Percentiles rank a stretch among this genome's conserved stretches.
phyloP scores from a whole-genome alignment of 768 basidiomycete species.

The Peribolospora baueri region DNA sequence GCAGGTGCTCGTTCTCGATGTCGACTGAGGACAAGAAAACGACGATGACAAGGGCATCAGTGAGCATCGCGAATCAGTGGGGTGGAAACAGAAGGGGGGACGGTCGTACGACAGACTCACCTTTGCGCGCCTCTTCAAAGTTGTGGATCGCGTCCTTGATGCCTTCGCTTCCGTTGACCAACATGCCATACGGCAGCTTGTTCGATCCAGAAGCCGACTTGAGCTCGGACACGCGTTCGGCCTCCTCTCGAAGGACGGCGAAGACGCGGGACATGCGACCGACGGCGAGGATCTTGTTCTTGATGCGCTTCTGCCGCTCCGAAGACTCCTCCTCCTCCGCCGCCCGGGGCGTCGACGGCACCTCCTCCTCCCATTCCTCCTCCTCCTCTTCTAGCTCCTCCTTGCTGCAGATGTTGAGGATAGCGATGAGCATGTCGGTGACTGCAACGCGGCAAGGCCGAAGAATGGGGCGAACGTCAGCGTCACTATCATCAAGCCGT shows the following conservation, averaged over 20 bases:
- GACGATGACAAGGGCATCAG: neutral
- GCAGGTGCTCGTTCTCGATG: slow-evolving; percentile 96
- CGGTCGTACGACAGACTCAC: slow-evolving; percentile 28
- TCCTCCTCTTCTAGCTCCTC: slow-evolving; percentile 76
- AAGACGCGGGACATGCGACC: slow-evolving; percentile 92
- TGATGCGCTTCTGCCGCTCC: slow-evolving; percentile 75
- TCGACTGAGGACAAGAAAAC: slow-evolving; percentile 30
- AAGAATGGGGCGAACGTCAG: neutral
- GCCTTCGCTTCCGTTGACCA: slow-evolving; percentile 72
- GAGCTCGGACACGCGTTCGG: slow-evolving; percentile 87
- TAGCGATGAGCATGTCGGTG: slow-evolving; percentile 93
- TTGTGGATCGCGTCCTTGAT: slow-evolving; percentile 82
- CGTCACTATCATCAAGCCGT: neutral
- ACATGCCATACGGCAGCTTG: slow-evolving; percentile 54
- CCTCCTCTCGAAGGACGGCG: slow-evolving; percentile 89
- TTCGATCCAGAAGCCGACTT: slow-evolving; percentile 60
- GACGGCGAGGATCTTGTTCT: slow-evolving; percentile 95
- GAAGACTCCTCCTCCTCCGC: slow-evolving; percentile 15
- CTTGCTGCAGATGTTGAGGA: slow-evolving; percentile 82
- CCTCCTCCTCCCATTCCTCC: slow-evolving; percentile 26
- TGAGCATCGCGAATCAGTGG: neutral
- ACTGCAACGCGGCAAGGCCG: slow-evolving; percentile 27
- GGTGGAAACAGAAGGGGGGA: neutral
- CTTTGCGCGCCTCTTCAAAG: slow-evolving; percentile 55
- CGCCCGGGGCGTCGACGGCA: too few species aligned